Evolutionary conservation across 2,329 filamentous ascomycete species (phyloP).

Genomic region (Colletotrichum sidae): DNA sequence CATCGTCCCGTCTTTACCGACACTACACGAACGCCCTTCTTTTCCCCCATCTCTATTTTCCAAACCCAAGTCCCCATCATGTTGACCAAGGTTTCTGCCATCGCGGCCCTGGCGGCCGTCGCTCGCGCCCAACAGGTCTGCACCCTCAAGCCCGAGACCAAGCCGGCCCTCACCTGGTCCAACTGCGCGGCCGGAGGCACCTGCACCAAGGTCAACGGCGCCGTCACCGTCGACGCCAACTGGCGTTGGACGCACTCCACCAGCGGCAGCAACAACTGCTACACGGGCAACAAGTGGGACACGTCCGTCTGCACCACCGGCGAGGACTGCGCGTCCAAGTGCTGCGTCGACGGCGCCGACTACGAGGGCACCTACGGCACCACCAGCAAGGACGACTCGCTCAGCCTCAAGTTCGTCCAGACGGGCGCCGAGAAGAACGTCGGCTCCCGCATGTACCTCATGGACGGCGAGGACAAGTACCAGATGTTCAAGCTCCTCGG

Average conservation of each 20-base stretch:
- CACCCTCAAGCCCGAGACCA: conserved; percentile 59
- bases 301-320: conserved; percentile 53
- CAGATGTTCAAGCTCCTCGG: conserved; percentile 54
- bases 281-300: conserved; percentile 64
- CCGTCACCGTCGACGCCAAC: conserved; percentile 69
- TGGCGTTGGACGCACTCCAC: conserved; percentile 70
- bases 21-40: not conserved
- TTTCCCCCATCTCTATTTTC: not conserved
- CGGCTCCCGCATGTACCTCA: conserved; percentile 71
- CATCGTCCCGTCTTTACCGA: conserved; percentile 19
- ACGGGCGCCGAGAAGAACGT: conserved; percentile 61
- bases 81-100: conserved; percentile 46
- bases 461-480: conserved; percentile 71
- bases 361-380: conserved; percentile 66
- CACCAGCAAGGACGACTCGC: conserved; percentile 59
- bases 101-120: conserved; percentile 48
- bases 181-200: conserved; percentile 62
- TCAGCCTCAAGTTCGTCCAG: conserved; percentile 69
- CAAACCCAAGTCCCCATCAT: conserved; percentile 13
- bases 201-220: conserved; percentile 61
- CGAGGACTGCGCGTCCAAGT: conserved; percentile 59
- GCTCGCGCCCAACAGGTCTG: conserved; percentile 63
- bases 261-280: conserved; percentile 64
- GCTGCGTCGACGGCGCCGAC: conserved; percentile 65
- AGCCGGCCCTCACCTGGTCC: conserved; percentile 65